A percentile compares a stretch with the other conserved stretches of the same genome.
Conservation (phyloP, 805 yeast species). For the Suhomyces kilbournensis region DNA sequence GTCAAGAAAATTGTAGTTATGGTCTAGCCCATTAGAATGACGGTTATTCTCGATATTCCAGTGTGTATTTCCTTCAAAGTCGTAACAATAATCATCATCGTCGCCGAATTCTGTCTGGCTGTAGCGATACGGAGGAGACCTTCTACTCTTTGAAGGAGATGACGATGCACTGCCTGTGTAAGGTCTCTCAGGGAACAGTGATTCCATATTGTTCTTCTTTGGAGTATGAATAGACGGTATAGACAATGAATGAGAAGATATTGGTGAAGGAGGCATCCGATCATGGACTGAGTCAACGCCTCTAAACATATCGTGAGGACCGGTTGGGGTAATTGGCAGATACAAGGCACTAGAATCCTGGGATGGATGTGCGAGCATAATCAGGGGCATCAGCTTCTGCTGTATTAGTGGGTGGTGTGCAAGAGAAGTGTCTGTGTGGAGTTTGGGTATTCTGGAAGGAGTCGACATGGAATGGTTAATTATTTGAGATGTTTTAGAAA, state of each 20-base stretch:
- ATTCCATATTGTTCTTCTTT: conserved; percentile 13
- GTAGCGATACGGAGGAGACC: conserved; percentile 15
- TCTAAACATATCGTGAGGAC: neutral
- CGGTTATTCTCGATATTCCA: conserved; percentile 3
- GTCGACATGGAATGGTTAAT: conserved; percentile 7
- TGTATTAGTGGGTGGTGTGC: neutral
- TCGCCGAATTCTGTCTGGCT: conserved; percentile 12
- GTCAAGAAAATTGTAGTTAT: conserved; percentile 7
- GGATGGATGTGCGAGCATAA: neutral
- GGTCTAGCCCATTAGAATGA: neutral
- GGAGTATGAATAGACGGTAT: conserved; percentile 14
- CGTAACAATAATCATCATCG: conserved; percentile 11
- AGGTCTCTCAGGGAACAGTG: conserved; percentile 10
- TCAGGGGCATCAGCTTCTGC: neutral
- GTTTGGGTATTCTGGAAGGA: conserved; percentile 12
- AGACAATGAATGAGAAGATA: conserved; percentile 7
- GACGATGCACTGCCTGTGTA: conserved; percentile 22
- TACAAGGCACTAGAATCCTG: neutral
- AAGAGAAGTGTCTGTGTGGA: neutral
- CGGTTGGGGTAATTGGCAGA: neutral
- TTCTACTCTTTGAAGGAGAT: conserved; percentile 26
- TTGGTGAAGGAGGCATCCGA: conserved; percentile 3
- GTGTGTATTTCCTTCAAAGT: conserved; percentile 8
- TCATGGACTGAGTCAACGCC: neutral
- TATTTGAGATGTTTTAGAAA: conserved; percentile 1